Percentiles rank a stretch among this genome's conserved stretches.
These are phyloP conservation scores for Fagus crenata DNA, from an alignment of 306 rosid species.

Conservation along the genomic window DNA sequence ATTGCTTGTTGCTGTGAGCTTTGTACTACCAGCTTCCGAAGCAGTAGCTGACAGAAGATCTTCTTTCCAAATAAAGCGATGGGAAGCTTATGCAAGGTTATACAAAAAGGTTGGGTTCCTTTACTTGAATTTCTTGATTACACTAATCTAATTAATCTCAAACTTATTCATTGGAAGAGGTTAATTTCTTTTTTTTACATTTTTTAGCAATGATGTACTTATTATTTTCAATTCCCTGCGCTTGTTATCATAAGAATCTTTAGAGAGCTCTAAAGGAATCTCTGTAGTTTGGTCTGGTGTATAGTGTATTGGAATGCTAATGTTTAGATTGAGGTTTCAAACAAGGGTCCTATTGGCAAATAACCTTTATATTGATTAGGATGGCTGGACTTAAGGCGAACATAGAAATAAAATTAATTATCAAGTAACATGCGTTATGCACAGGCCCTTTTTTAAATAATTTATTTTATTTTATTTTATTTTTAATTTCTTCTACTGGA, in stretches of 20 bases:
- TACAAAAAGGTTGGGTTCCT: slow-evolving; percentile 68
- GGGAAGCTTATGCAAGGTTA: slow-evolving; percentile 89
- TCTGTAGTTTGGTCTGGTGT: not conserved
- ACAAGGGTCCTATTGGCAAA: not conserved
- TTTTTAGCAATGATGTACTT: too few species aligned
- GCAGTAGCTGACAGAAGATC: slow-evolving; percentile 90
- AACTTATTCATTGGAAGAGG: not conserved
- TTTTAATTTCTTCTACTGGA: too few species aligned
- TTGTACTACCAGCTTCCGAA: slow-evolving; percentile 80
- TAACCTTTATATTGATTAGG: not conserved
- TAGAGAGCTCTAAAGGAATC: not conserved
- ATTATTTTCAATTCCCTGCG: too few species aligned
- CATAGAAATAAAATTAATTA: not conserved
- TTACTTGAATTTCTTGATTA: slow-evolving; percentile 12
- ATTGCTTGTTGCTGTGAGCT: slow-evolving; percentile 88
- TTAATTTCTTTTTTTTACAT: too few species aligned
- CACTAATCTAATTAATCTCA: not conserved
- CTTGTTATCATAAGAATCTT: slow-evolving; percentile 4
- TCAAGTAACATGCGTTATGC: too few species aligned
- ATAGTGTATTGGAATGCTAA: not conserved
- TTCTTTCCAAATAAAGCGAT: slow-evolving; percentile 67
- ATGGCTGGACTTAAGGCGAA: not conserved
- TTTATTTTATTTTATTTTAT: too few species aligned
- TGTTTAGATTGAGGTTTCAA: not conserved
- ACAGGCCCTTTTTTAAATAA: too few species aligned